Percentiles rank a stretch among this genome's conserved stretches.
Conservation (phyloP, 2,329 filamentous ascomycete genomes). For the Fusarium nematophilum region DNA sequence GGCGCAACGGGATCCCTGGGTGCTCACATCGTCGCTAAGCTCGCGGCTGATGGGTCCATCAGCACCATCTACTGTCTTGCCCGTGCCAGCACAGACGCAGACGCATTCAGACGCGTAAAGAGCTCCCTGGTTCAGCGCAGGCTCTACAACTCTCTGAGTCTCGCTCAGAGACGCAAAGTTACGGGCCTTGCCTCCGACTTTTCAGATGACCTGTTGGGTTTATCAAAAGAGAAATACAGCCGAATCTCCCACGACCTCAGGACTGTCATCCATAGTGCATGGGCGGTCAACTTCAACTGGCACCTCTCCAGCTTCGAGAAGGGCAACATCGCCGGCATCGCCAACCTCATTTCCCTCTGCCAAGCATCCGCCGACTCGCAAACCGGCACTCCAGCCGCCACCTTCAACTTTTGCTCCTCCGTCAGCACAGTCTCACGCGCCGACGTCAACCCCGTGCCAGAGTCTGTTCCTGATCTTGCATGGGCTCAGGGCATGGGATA, state of each 20-base stretch:
- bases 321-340: slow-evolving; percentile 58
- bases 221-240: slow-evolving; percentile 42
- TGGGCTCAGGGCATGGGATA: slow-evolving; percentile 58
- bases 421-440: slow-evolving; percentile 54
- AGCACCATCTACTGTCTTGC: slow-evolving; percentile 54
- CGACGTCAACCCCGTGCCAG: slow-evolving; percentile 46
- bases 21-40: slow-evolving; percentile 65
- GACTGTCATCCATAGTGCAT: slow-evolving; percentile 61
- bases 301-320: slow-evolving; percentile 60
- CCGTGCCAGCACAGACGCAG: slow-evolving; percentile 6
- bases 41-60: slow-evolving; percentile 68
- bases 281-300: slow-evolving; percentile 69
- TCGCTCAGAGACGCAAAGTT: slow-evolving; percentile 38
- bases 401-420: slow-evolving; percentile 63
- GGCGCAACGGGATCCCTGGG: slow-evolving; percentile 71
- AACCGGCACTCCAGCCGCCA: slow-evolving; percentile 34
- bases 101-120: slow-evolving; percentile 12
- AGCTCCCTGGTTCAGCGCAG: not conserved
- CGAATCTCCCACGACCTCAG: slow-evolving; percentile 49
- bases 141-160: not conserved
- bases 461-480: slow-evolving; percentile 45
- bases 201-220: not conserved
- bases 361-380: not conserved
- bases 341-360: slow-evolving; percentile 58
- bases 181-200: slow-evolving; percentile 26